A percentile compares a stretch with the other conserved stretches of the same genome.
Conservation (phyloP, 345 rosid species). For the Syzygium grande region DNA sequence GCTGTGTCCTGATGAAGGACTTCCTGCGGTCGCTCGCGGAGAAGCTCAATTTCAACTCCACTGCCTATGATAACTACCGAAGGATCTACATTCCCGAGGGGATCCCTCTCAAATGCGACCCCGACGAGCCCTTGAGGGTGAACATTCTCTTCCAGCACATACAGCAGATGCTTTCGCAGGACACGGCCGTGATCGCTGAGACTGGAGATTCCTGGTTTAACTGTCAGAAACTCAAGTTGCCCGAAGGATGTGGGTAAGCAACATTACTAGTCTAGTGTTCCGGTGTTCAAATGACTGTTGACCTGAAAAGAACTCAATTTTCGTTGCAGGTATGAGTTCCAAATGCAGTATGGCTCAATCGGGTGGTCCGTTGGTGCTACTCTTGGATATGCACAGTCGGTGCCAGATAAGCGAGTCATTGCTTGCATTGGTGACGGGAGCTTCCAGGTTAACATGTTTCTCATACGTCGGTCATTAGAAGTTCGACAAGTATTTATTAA, state of each 20-base stretch:
- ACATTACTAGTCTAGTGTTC: neutral
- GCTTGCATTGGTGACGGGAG: conserved; percentile 57
- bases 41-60: conserved; percentile 12
- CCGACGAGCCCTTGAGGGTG: conserved; percentile 17
- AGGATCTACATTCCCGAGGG: conserved; percentile 17
- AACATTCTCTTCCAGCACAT: conserved; percentile 18
- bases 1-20: conserved; percentile 23
- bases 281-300: neutral
- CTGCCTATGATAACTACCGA: conserved; percentile 16
- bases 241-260: conserved; percentile 27
- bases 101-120: conserved; percentile 9
- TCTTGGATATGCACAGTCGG: conserved; percentile 49
- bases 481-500: neutral
- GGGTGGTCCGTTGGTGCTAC: conserved; percentile 63
- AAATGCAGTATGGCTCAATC: conserved; percentile 54
- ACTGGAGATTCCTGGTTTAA: conserved; percentile 31
- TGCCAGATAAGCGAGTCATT: conserved; percentile 44
- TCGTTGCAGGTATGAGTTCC: conserved; percentile 37
- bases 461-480: neutral
- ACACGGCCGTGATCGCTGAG: conserved; percentile 28
- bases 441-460: conserved; percentile 28
- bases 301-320: neutral
- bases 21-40: conserved; percentile 12
- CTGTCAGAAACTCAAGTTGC: conserved; percentile 25
- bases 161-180: conserved; percentile 13